Evolutionary conservation across 2,329 filamentous ascomycete species (phyloP), one percentile per base, ranked within the genome.

Genomic region (Aspergillus arachidicola): DNA sequence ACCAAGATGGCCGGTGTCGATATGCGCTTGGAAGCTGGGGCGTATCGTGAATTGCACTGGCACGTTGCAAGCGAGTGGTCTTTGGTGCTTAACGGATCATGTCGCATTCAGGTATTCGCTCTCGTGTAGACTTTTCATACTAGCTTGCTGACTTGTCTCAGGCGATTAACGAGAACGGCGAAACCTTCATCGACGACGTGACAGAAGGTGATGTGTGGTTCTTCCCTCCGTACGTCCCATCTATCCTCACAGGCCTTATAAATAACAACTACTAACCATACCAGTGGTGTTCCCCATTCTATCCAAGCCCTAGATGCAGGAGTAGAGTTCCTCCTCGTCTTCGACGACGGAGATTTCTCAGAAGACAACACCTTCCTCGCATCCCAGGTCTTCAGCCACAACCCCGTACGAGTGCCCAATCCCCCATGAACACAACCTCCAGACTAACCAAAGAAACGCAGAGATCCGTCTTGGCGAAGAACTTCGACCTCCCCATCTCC

Each of bases 171-270:
- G 73, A 76, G 43, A 89, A 94, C 65, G 91, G 91, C 11, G 87
- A 91, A 64, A 91, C 87, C 66, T 93, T 92, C 74, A 86, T 93
- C 64, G 91, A 93, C 67, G 91, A 94, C 71, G 78, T 94, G 26
- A 85, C 87, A 71, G 89, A 91, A 71, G 91, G 91, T 5, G 91
- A 94, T 71, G 76, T 94, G 7, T 94, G 90, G 91, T 94, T 92
- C 71, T 94, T 94, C 78, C 91, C 91, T 26, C 87, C 88, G 76
- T 78, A 57, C 4, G 57, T 30, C 2, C 12, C 7, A 34, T 12
- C 2, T 21, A 1, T 32, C 45, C 11, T 26, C 11, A 4, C 12
- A 28, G 5, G n/a, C 12, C n/a, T 4, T n/a, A 34, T n/a, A 2
- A 32, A 32, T 50, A n/a, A 41, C 19, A 1, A 53, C 7, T 23